Conservation (phyloP, 2,329 filamentous ascomycete genomes). For the Ilyonectria robusta region DNA sequence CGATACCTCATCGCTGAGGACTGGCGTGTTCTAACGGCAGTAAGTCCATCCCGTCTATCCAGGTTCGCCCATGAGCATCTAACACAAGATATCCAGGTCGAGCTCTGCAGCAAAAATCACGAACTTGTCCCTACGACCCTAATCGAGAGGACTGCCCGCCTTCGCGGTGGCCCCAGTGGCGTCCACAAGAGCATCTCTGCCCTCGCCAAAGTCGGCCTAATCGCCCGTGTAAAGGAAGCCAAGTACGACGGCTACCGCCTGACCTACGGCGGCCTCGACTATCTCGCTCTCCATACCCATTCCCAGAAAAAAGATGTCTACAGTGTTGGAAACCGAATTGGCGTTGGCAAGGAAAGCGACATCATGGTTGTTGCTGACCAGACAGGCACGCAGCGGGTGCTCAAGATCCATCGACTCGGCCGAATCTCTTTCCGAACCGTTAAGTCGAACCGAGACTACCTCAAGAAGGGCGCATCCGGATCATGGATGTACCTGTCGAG, state of each 20-base stretch:
- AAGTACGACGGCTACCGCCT: slow-evolving; percentile 98
- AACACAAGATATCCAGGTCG: slow-evolving; percentile 73
- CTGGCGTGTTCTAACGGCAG: slow-evolving; percentile 94
- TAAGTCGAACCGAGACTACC: slow-evolving; percentile 95
- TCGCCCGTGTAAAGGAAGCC: slow-evolving; percentile 93
- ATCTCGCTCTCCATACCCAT: slow-evolving; percentile 94
- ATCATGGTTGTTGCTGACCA: slow-evolving; percentile 94
- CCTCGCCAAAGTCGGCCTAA: slow-evolving; percentile 91
- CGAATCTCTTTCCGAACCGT: slow-evolving; percentile 97
- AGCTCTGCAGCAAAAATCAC: slow-evolving; percentile 95
- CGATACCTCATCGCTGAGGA: slow-evolving; percentile 94
- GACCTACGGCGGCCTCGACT: slow-evolving; percentile 97
- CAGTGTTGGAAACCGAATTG: slow-evolving; percentile 93
- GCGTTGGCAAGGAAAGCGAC: slow-evolving; percentile 97
- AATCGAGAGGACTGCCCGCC: slow-evolving; percentile 86
- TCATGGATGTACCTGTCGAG: slow-evolving; percentile 99
- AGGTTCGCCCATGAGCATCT: slow-evolving; percentile 47
- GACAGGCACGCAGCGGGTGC: slow-evolving; percentile 81
- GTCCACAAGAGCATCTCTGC: slow-evolving; percentile 91
- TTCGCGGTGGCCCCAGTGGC: slow-evolving; percentile 82
- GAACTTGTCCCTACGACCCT: slow-evolving; percentile 94
- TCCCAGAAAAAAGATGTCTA: slow-evolving; percentile 85
- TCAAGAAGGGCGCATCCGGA: slow-evolving; percentile 82
- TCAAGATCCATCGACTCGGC: slow-evolving; percentile 96
- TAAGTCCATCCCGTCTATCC: slow-evolving; percentile 63